Evolutionary conservation across 2,329 filamentous ascomycete species (phyloP).

Genomic region (Xylariaceae sp.): DNA sequence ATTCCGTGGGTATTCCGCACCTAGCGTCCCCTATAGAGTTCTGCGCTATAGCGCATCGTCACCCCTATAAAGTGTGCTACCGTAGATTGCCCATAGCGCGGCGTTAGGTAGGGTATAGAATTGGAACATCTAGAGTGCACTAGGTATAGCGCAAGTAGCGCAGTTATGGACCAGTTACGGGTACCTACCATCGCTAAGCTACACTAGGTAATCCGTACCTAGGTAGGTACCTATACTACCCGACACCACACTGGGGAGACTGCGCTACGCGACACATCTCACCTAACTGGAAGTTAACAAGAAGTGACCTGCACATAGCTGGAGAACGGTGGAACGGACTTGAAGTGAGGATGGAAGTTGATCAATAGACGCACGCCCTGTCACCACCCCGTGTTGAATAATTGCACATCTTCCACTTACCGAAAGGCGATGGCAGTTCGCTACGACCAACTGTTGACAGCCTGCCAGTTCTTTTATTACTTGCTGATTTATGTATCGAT

Average conservation of each 20-base stretch:
- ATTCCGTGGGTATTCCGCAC: no score
- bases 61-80: neutral
- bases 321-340: no score
- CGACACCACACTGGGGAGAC: no score
- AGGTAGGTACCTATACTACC: neutral
- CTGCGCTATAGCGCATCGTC: neutral
- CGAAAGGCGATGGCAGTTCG: neutral
- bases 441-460: neutral
- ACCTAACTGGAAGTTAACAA: neutral
- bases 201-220: neutral
- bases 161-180: neutral
- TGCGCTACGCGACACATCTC: no score
- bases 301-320: no score
- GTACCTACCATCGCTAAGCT: neutral
- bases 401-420: neutral
- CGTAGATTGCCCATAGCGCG: neutral
- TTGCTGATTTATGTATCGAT: constrained; percentile 17
- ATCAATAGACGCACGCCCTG: neutral
- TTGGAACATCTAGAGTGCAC: neutral
- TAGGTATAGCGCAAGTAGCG: neutral
- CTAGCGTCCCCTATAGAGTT: neutral
- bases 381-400: neutral
- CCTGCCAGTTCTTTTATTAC: constrained; percentile 10
- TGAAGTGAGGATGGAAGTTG: neutral
- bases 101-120: neutral